These are phyloP conservation scores for Rhizopus microsporus DNA, from an alignment of 371 early-diverging fungal genomes.

Conservation along the genomic window DNA sequence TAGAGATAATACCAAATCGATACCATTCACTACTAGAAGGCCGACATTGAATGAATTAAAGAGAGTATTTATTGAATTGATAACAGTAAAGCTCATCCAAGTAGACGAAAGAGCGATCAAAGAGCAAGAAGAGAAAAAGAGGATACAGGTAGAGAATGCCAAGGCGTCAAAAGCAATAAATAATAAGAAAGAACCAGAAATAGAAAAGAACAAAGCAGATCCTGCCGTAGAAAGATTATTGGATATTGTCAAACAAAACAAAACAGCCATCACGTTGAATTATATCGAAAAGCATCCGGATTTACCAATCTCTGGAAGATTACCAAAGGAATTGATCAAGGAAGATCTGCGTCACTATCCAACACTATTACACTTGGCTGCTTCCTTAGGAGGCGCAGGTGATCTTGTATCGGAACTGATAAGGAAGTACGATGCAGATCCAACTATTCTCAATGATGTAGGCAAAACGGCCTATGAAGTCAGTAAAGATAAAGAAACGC, in stretches of 20 bases:
- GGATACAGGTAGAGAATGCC: conserved; percentile 9
- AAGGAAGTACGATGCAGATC: conserved; percentile 73
- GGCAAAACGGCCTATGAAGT: conserved; percentile 83
- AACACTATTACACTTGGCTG: conserved; percentile 73
- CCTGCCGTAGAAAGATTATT: conserved; percentile 44
- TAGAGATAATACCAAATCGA: conserved; percentile 54
- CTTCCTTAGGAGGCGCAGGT: conserved; percentile 51
- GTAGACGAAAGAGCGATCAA: conserved; percentile 40
- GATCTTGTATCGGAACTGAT: conserved; percentile 67
- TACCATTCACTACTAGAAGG: conserved; percentile 80
- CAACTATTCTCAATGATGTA: conserved; percentile 63
- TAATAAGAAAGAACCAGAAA: conserved; percentile 4
- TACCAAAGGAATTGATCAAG: conserved; percentile 46
- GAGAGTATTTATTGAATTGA: conserved; percentile 51
- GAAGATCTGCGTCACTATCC: conserved; percentile 57
- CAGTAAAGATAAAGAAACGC: conserved; percentile 69
- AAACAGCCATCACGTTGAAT: conserved; percentile 45
- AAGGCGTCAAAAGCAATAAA: conserved; percentile 11
- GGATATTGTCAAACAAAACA: conserved; percentile 56
- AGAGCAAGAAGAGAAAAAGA: conserved; percentile 21
- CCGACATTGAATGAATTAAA: conserved; percentile 71
- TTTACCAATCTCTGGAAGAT: conserved; percentile 22
- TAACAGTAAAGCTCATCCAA: conserved; percentile 54
- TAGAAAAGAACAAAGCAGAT: conserved; percentile 1
- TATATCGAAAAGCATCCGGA: conserved; percentile 42